phyloP scores from a whole-genome alignment of 768 basidiomycete genomes.

The Pleurotus pulmonarius region DNA sequence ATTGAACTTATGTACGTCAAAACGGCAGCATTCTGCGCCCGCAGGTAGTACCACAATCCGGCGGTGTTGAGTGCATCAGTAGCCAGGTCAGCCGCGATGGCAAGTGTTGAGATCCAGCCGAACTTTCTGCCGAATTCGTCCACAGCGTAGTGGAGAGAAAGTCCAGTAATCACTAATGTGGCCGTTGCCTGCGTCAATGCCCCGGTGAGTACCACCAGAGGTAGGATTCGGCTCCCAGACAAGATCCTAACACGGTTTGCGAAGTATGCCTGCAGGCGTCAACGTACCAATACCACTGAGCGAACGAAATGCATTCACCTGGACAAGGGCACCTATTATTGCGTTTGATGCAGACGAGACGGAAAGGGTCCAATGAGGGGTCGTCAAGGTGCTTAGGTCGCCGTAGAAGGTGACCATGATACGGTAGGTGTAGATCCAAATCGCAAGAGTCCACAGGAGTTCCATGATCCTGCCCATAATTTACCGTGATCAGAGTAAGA shows the following conservation, averaged over 20 bases:
- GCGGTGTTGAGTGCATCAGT: background rate
- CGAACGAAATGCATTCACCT: background rate
- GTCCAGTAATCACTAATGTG: background rate
- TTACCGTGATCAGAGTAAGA: too few relatives aligned
- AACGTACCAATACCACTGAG: background rate
- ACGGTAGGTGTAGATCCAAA: conserved; percentile 4
- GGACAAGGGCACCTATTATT: background rate
- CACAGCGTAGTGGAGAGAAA: background rate
- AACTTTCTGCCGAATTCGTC: background rate
- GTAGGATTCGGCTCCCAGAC: background rate
- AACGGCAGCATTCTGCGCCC: background rate
- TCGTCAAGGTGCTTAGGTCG: background rate
- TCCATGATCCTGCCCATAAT: background rate
- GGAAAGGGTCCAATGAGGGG: background rate
- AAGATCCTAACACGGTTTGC: background rate
- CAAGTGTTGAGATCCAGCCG: background rate
- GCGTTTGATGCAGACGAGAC: background rate
- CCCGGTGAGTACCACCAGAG: background rate
- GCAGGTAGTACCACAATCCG: background rate
- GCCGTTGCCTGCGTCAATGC: background rate
- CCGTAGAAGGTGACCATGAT: conserved; percentile 9
- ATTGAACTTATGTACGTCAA: background rate
- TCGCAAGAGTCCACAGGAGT: background rate
- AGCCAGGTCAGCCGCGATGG: background rate
- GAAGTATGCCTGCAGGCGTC: background rate